phyloP scores from a whole-genome alignment of 1,284 basidiomycete genomes.

The Fomitiporia mediterranea region DNA sequence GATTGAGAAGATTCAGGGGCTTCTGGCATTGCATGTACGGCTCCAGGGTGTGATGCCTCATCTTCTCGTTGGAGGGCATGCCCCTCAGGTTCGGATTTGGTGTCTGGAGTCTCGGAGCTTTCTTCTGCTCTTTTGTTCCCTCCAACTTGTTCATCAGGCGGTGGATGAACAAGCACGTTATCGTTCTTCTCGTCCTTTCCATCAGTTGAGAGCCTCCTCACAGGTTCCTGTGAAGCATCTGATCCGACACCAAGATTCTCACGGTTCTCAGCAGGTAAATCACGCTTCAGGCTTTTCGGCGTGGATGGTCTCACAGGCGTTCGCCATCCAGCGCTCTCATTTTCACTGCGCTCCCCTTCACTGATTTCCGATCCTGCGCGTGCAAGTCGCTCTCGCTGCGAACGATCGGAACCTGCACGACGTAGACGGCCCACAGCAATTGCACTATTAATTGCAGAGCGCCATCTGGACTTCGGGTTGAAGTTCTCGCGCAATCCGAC shows the following conservation, averaged over 20 bases:
- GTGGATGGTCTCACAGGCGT: constrained; percentile 8
- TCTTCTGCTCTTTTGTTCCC: constrained; percentile 9
- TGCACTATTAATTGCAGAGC: constrained; percentile 58
- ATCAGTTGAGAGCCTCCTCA: neutral
- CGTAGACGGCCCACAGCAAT: constrained; percentile 47
- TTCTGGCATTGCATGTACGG: constrained; percentile 21
- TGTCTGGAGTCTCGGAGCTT: constrained; percentile 26
- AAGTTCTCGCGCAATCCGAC: constrained; percentile 74
- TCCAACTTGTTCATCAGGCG: neutral
- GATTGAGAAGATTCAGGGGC: no score
- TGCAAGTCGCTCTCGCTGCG: constrained; percentile 15
- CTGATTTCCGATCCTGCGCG: neutral
- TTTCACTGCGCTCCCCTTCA: constrained; percentile 6
- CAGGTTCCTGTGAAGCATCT: neutral
- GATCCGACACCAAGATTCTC: constrained; percentile 1
- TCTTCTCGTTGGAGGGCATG: constrained; percentile 6
- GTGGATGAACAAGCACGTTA: constrained; percentile 15
- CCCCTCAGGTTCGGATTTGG: constrained; percentile 13
- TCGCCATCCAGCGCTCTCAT: constrained; percentile 13
- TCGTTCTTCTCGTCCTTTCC: constrained; percentile 9
- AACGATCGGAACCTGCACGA: constrained; percentile 26
- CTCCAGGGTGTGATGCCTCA: constrained; percentile 11
- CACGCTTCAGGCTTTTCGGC: neutral
- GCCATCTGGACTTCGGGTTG: constrained; percentile 65
- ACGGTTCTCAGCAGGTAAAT: neutral